Evolutionary conservation across 106 monocot species (phyloP), one percentile per base, ranked within the genome.

Genomic region (Posidonia australis): DNA sequence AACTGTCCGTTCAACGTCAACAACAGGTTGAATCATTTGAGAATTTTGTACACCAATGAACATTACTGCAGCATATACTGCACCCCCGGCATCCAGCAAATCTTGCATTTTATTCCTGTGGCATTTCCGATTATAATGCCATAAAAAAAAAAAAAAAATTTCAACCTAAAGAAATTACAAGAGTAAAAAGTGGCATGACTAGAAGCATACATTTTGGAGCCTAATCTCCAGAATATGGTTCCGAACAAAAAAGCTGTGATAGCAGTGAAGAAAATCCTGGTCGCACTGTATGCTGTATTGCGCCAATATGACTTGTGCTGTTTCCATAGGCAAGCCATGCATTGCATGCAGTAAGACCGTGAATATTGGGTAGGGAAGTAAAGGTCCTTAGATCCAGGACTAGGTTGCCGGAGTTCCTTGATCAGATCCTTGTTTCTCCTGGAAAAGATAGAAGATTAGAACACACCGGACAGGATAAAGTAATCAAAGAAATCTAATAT

Each of bases 221-320:
- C 89, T 70, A 74, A 82, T 16, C 80, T 62, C 90, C 84, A 96
- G 72, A 81, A 96, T 7, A 96, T 76, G 49, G 86, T 84, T 44
- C 90, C 90, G 49, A 90, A 90, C 0, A 96, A 16, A 56, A 90
- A 53, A 61, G 78, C 89, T 18, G 55, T 77, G 12, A 84, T 51
- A 42, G 78, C 0, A 23, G 96, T 90, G 60, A 70, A 70, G 66
- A 80, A 72, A 57, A 81, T 78, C 17, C 96, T 75, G 44, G 77
- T 63, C n/a, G 77, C 76, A 70, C 90, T 96, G 54, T 96, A 90
- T 43, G 74, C 70, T 51, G 90, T 86, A 54, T 96, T 81, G 53
- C 84, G 84, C 96, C 96, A 96, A 65, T 90, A 96, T 32, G 96
- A 96, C 84, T 76, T 82, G 65, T 84, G 66, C 28, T 96, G 96